A percentile compares a stretch with the other conserved stretches of the same genome.
Conservation (phyloP, 305 asterid species). For the Coffea humblotiana region DNA sequence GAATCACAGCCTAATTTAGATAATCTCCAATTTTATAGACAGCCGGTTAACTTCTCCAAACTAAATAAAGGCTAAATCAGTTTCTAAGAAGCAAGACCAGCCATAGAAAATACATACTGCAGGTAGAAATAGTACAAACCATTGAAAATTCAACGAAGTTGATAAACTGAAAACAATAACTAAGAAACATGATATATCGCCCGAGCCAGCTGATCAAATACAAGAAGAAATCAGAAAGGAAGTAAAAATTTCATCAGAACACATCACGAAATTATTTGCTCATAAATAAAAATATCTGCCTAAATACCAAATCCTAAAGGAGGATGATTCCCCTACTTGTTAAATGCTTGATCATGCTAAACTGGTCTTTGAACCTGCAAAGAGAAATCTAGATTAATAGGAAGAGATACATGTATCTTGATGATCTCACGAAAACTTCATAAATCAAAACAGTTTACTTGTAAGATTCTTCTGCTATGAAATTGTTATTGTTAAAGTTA, state of each 20-base stretch:
- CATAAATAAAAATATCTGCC: background rate
- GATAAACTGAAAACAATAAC: background rate
- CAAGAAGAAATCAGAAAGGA: background rate
- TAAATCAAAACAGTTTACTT: background rate
- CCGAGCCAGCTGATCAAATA: background rate
- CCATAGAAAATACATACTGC: background rate
- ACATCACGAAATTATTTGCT: background rate
- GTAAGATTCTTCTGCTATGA: too few relatives aligned
- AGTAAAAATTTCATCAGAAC: background rate
- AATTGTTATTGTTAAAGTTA: too few relatives aligned
- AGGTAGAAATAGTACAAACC: background rate
- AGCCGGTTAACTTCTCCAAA: background rate
- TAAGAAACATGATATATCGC: background rate
- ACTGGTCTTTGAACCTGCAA: background rate
- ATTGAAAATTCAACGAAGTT: background rate
- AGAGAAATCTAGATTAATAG: background rate
- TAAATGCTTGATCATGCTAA: background rate
- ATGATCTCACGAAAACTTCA: background rate
- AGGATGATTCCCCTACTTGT: background rate
- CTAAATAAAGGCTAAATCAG: background rate
- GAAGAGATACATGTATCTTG: background rate
- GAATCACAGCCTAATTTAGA: background rate
- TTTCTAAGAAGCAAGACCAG: background rate
- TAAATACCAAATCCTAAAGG: background rate
- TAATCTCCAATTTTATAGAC: background rate